A percentile compares a stretch with the other conserved stretches of the same genome.
These are phyloP conservation scores for Xylaria sp. DNA, from an alignment of 2,329 filamentous ascomycete species.

Conservation along the genomic window DNA sequence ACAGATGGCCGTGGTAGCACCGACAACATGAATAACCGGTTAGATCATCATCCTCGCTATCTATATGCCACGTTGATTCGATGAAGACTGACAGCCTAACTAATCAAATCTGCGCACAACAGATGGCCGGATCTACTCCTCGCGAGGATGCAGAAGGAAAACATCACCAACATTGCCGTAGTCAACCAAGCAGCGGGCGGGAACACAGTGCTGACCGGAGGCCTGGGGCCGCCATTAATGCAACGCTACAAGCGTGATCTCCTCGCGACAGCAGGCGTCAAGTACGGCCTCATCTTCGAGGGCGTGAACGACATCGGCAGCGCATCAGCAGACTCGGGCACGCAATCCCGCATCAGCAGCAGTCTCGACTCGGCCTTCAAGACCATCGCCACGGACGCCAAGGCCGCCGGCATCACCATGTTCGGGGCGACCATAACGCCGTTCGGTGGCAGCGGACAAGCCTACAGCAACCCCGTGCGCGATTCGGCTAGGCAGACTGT, in stretches of 20 bases:
- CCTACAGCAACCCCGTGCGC: slow-evolving; percentile 64
- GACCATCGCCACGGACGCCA: slow-evolving; percentile 67
- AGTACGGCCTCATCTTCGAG: slow-evolving; percentile 73
- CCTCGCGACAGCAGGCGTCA: slow-evolving; percentile 65
- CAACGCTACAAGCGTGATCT: slow-evolving; percentile 73
- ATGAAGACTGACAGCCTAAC: slow-evolving; percentile 20
- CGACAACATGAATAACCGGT: slow-evolving; percentile 69
- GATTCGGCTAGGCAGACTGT: slow-evolving; percentile 67
- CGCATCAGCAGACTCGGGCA: slow-evolving; percentile 55
- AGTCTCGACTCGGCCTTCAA: slow-evolving; percentile 66
- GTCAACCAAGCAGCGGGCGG: slow-evolving; percentile 76
- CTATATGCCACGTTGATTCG: not conserved
- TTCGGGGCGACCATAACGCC: slow-evolving; percentile 75
- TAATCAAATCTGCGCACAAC: not conserved
- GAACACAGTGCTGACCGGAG: slow-evolving; percentile 71
- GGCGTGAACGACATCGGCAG: slow-evolving; percentile 76
- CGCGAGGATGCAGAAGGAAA: slow-evolving; percentile 60
- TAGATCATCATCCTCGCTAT: not conserved
- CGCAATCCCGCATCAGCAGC: slow-evolving; percentile 62
- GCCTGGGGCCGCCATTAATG: slow-evolving; percentile 70
- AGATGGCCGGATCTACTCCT: slow-evolving; percentile 70
- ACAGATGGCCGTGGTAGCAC: slow-evolving; percentile 74
- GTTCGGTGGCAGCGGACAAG: slow-evolving; percentile 63
- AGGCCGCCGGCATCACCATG: slow-evolving; percentile 64
- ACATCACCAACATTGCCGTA: slow-evolving; percentile 63